Conservation (phyloP, 768 basidiomycete genomes). For the Mycena capillaripes region DNA sequence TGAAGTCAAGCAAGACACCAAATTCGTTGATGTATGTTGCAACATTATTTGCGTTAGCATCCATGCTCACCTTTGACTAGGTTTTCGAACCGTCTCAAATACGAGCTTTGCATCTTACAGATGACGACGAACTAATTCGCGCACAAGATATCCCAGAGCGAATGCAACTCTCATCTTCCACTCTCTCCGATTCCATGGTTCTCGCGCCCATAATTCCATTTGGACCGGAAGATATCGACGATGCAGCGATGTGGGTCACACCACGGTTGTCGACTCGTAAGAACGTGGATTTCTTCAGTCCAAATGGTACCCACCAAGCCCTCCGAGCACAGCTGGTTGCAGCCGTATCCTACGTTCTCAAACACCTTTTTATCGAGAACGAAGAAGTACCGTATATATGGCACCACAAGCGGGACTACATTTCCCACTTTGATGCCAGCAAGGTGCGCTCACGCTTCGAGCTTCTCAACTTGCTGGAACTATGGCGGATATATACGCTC, state of each 20-base stretch:
- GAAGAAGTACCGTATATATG: slow-evolving; percentile 97
- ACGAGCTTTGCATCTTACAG: slow-evolving; percentile 87
- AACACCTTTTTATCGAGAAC: slow-evolving; percentile 87
- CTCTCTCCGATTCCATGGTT: slow-evolving; percentile 54
- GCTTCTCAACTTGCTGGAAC: slow-evolving; percentile 81
- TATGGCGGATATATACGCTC: slow-evolving; percentile 93
- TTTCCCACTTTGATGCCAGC: slow-evolving; percentile 82
- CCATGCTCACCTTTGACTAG: slow-evolving; percentile 55
- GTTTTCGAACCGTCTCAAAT: slow-evolving; percentile 99
- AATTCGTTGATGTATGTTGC: slow-evolving; percentile 81
- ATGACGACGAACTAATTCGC: slow-evolving; percentile 94
- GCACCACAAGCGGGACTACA: slow-evolving; percentile 93
- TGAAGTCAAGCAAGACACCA: slow-evolving; percentile 79
- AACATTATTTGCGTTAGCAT: slow-evolving; percentile 22
- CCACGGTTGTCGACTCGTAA: slow-evolving; percentile 81
- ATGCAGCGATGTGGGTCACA: slow-evolving; percentile 92
- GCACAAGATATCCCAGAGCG: slow-evolving; percentile 94
- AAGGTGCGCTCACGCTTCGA: slow-evolving; percentile 75
- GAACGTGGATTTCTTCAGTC: slow-evolving; percentile 79
- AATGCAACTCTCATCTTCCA: slow-evolving; percentile 87
- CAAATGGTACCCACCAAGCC: slow-evolving; percentile 69
- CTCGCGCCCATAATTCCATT: slow-evolving; percentile 61
- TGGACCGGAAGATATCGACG: slow-evolving; percentile 80
- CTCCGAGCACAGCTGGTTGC: slow-evolving; percentile 78
- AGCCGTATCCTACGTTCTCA: slow-evolving; percentile 84